Base-by-base conservation (phyloP, 208 protist genomes). In the Crithidia sp. region DNA sequence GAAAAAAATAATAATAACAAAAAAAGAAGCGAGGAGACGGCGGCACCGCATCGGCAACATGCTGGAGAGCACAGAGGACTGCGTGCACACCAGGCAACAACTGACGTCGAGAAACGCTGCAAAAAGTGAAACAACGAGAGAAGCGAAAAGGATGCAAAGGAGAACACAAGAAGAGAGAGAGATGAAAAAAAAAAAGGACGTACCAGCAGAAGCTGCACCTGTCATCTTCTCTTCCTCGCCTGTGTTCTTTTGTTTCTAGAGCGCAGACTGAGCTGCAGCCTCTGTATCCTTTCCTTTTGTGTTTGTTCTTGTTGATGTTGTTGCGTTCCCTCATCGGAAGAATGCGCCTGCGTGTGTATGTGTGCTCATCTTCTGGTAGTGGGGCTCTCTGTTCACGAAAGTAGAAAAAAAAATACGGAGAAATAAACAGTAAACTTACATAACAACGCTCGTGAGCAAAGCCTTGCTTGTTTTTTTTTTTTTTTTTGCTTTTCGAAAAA, bases 1-100 rank as follows among this genome's bases (percentile, higher is more conserved):
- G 59, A 67, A 14, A 74, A 69, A 65, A 74, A 47, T 6, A 49
- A 54, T 61, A 63, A 74, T 3, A 44, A 79, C 28, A 54, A 63
- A 66, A 65, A 72, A 72, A 39, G 52, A 62, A 49, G 28, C 28
- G 28, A 28, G 28, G 0, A 28, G 28, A 28, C 28, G 45, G 45
- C 12, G 45, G 45, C 45, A 14, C 12, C 12, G 9, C 12, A 49
- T 49, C 12, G 2, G 45, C 45, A 14, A 13, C 45, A 7, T 13
- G 0, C 45, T 49, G 45, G 45, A 7, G 9, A 49, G 45, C 45
- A 7, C 12, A 13, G 0, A 49, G 45, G 45, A 49, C 45, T 49
- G 45, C 45, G 45, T 49, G 45, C 45, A 13, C 45, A 49, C 45
- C 45, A 49, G 7, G 9, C 45, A 49, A 7, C 9, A 14, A 28